Conservation (phyloP, 768 basidiomycete species). For the Suillus americanus region DNA sequence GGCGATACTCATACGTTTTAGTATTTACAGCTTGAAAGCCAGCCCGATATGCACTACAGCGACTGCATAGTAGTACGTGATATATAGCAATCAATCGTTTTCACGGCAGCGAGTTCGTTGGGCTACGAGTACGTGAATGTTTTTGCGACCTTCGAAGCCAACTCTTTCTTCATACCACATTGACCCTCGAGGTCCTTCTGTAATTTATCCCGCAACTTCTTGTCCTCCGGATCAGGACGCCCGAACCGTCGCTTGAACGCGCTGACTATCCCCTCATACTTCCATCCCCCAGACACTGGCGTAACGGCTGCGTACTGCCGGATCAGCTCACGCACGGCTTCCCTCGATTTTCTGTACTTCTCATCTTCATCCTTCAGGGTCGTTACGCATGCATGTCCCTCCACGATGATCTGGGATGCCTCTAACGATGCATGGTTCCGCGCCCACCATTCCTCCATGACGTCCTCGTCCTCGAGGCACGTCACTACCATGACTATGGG, state of each 20-base stretch:
- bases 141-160: background rate
- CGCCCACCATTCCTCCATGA: constrained; percentile 38
- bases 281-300: background rate
- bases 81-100: background rate
- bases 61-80: background rate
- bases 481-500: constrained; percentile 42
- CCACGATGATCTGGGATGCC: constrained; percentile 26
- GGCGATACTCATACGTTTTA: background rate
- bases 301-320: background rate
- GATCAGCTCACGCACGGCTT: constrained; percentile 20
- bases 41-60: background rate
- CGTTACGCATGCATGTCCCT: constrained; percentile 42
- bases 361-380: constrained; percentile 29
- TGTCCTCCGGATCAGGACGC: background rate
- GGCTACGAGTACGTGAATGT: background rate
- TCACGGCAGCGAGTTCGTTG: background rate
- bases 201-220: background rate
- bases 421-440: constrained; percentile 27
- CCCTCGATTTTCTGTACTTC: constrained; percentile 36
- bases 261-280: background rate
- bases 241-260: background rate
- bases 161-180: background rate
- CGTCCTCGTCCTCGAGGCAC: constrained; percentile 35
- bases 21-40: background rate
- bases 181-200: background rate